Evolutionary conservation across 148 eudicot species (phyloP).

Genomic region (Fagopyrum homotropicum): DNA sequence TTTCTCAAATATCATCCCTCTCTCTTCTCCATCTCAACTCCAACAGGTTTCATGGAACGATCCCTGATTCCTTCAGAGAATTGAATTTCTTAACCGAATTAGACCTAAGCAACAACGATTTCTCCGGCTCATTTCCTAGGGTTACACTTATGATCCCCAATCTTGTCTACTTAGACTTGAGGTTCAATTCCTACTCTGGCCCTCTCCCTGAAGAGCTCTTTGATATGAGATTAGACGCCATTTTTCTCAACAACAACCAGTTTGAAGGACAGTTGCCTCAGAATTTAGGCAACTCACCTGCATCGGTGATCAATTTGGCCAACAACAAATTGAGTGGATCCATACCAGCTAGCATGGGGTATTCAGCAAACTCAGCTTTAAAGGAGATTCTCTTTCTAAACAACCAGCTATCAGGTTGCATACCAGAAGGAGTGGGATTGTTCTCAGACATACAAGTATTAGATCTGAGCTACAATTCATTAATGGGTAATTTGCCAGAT

Average conservation of each 20-base stretch:
- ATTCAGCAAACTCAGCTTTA: conserved; percentile 38
- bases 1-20: conserved; percentile 41
- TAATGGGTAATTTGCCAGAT: conserved; percentile 74
- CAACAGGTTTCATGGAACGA: conserved; percentile 64
- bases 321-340: conserved; percentile 49
- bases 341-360: conserved; percentile 61
- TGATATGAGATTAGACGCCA: conserved; percentile 56
- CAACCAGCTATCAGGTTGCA: conserved; percentile 64
- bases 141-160: conserved; percentile 39
- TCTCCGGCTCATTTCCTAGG: conserved; percentile 57
- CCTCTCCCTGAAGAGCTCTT: conserved; percentile 55
- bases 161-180: conserved; percentile 56
- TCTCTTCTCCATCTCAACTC: conserved; percentile 63
- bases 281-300: conserved; percentile 66
- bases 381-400: conserved; percentile 69
- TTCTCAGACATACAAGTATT: conserved; percentile 66
- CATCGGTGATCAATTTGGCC: conserved; percentile 72
- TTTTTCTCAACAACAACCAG: conserved; percentile 58
- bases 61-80: conserved; percentile 41
- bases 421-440: conserved; percentile 66
- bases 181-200: conserved; percentile 60
- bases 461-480: conserved; percentile 58
- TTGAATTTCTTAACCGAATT: conserved; percentile 52
- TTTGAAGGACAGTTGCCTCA: conserved; percentile 51
- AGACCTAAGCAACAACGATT: conserved; percentile 79